phyloP scores from a whole-genome alignment of 2,329 filamentous ascomycete genomes.

The Calycina herbarum region DNA sequence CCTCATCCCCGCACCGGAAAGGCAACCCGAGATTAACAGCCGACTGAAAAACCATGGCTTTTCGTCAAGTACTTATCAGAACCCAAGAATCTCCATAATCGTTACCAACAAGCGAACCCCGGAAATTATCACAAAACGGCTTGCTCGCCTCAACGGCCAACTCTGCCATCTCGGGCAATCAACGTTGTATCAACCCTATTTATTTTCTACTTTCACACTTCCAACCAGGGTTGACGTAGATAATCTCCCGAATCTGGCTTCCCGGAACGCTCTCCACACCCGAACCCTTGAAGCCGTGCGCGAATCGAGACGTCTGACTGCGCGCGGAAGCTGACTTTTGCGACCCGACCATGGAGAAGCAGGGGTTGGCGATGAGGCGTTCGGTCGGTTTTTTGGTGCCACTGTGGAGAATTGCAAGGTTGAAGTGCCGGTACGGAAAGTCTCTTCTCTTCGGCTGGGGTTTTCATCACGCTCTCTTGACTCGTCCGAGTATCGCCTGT shows the following conservation, averaged over 20 bases:
- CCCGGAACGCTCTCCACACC: background rate
- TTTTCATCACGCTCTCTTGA: background rate
- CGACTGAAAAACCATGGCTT: background rate
- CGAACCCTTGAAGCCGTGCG: constrained; percentile 6
- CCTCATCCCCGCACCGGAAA: background rate
- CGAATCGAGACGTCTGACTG: constrained; percentile 6
- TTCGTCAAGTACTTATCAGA: background rate
- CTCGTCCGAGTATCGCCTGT: background rate
- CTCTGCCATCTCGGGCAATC: too few relatives aligned
- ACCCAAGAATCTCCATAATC: background rate
- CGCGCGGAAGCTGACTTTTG: constrained; percentile 12
- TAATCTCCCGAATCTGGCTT: constrained; percentile 2
- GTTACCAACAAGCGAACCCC: background rate
- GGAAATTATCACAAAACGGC: background rate
- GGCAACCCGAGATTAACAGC: background rate
- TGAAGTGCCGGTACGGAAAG: background rate
- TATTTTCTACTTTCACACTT: background rate
- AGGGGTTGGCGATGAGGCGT: background rate
- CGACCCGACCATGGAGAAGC: constrained; percentile 9
- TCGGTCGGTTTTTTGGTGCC: background rate
- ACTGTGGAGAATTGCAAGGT: background rate
- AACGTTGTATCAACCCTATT: background rate
- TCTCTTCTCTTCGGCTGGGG: too few relatives aligned
- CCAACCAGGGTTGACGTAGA: background rate
- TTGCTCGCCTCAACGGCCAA: background rate